Base-by-base conservation (phyloP, 768 basidiomycete genomes). In the Xerocomellus intermedius region DNA sequence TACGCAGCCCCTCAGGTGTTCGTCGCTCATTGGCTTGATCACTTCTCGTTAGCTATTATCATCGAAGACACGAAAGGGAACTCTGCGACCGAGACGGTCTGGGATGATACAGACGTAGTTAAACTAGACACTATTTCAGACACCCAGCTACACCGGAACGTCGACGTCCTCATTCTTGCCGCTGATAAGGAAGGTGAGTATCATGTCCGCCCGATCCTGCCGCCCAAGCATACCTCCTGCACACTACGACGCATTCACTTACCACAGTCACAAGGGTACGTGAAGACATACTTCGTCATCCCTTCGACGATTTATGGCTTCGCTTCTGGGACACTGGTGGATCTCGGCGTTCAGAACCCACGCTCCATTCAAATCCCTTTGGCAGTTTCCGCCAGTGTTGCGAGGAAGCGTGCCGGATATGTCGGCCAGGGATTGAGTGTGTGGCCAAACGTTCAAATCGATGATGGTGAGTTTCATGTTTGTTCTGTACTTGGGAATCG, bases 231-330 rank as follows among this genome's bases (percentile, higher is more conserved):
- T 14, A 5, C 16, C 8, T 16, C n/a, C 30, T 28, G 13, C n/a
- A n/a, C 10, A 2, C 21, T 14, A 6, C 14, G 2, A 8, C 7
- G n/a, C 12, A 7, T 37, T 26, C 33, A 36, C 45, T 54, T 3
- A 67, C n/a, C 21, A 26, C 4, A 6, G 1, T 41, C 19, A 19
- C 30, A 35, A 66, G 65, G 65, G 9, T 66, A 66, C 21, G 52
- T 53, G n/a, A 60, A 55, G 39, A 43, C 63, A 1, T 60, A 84
- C 65, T 76, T 86, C 7, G 66, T 85, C 17, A 59, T 79, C 10
- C 84, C 84, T 2, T 67, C 74, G 5, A 86, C 82, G 0, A 83
- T 91, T 44, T 91, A 80, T 55, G 85, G 83, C 35, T 67, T 82
- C 21, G 79, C 83, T 2, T 67, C 67, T 2, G 77, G 78, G 5